Evolutionary conservation across 805 yeast genomes (phyloP).

Genomic region (Hanseniaspora clermontiae): DNA sequence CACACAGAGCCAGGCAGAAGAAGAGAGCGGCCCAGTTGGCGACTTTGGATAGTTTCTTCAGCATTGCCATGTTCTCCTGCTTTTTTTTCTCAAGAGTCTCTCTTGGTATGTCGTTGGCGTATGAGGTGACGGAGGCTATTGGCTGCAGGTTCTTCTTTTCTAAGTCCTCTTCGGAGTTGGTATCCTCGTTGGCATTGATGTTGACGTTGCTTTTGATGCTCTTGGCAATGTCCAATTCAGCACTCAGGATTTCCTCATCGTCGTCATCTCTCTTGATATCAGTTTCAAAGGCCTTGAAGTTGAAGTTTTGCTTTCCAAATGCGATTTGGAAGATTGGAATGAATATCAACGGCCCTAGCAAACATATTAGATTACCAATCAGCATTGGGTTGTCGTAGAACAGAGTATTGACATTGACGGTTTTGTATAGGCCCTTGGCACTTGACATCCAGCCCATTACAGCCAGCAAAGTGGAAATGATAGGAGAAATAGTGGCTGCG

Average conservation of each 20-base stretch:
- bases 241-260: constrained; percentile 48
- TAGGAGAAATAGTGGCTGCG: constrained; percentile 68
- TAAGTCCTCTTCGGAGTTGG: constrained; percentile 16
- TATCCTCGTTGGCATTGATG: constrained; percentile 17
- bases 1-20: constrained; percentile 49
- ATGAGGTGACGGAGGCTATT: constrained; percentile 25
- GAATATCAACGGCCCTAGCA: constrained; percentile 55
- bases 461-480: constrained; percentile 62
- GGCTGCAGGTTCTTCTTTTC: constrained; percentile 23
- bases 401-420: constrained; percentile 41
- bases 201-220: constrained; percentile 2
- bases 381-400: constrained; percentile 82
- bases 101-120: constrained; percentile 23
- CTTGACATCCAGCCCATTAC: constrained; percentile 55
- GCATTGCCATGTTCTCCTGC: constrained; percentile 39
- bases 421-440: constrained; percentile 27
- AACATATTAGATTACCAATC: constrained; percentile 74
- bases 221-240: constrained; percentile 20
- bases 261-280: constrained; percentile 56
- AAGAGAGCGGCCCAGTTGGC: constrained; percentile 51
- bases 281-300: constrained; percentile 50
- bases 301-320: constrained; percentile 61
- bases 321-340: constrained; percentile 52
- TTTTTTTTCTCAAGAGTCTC: constrained; percentile 19
- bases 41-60: constrained; percentile 45